Base-by-base conservation (phyloP, 2,329 filamentous ascomycete species). In the Helicocarpus griseus region DNA sequence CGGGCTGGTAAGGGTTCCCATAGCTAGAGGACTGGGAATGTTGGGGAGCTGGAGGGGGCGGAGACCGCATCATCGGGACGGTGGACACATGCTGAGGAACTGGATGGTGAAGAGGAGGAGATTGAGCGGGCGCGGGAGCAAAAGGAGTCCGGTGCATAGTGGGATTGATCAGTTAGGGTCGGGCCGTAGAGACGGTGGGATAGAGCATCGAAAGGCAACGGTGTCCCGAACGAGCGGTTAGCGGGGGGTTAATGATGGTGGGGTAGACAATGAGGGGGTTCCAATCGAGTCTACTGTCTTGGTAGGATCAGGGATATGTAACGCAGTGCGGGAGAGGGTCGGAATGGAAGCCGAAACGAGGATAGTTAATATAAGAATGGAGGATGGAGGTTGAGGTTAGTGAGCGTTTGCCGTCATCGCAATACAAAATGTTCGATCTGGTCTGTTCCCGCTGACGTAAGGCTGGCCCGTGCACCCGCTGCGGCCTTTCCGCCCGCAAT, bases 61-160 rank as follows among this genome's bases (percentile, higher is more conserved):
- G 91, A 53, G 93, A 97, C 70, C 94, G 85, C 68, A 98, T 83
- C 74, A 97, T 93, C 41, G 93, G 93, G 47, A 98, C 93, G 53
- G 90, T 95, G 65, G 93, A 97, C 63, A 97, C 91, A 77, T 98
- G 93, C 72, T 98, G 93, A 56, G 93, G 93, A 53, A 97, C 89
- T 53, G 93, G 93, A 69, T 97, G 93, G 72, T 97, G 93, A 61
- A 97, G 83, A 59, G 91, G 90, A 67, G 90, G 91, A 66, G 89
- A 95, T 61, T 84, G 81, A 54, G 82, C 81, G 28, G 81, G 81
- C 58, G 79, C 76, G 65, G 90, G 87, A 69, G 82, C 82, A 74
- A 93, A 95, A 50, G 82, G 77, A 66, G 85, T 78, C 68, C 89
- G 86, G 74, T 96, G 91, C 91, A 96, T 96, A 55, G 66, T 79